These are phyloP conservation scores for Rhodotorula sp. DNA, from an alignment of 1,284 basidiomycete species.

Conservation along the genomic window DNA sequence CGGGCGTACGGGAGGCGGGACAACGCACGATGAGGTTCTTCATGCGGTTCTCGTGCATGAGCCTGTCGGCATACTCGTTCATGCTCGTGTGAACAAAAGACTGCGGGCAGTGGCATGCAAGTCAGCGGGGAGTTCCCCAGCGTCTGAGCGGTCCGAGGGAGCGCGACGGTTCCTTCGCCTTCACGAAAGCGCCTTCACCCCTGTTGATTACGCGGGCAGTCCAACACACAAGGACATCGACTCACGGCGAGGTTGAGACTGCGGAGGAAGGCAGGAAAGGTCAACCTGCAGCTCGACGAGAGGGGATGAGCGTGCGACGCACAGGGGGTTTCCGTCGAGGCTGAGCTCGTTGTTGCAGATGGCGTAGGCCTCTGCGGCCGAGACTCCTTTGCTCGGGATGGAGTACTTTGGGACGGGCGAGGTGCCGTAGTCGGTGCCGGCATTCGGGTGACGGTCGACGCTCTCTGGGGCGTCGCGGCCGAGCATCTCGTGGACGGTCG, in stretches of 20 bases:
- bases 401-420: slow-evolving; percentile 24
- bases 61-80: slow-evolving; percentile 12
- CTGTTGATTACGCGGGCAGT: background rate
- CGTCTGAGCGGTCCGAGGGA: too few relatives aligned
- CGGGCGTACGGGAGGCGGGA: too few relatives aligned
- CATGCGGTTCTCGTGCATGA: slow-evolving; percentile 13
- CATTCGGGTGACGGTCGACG: slow-evolving; percentile 52
- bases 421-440: slow-evolving; percentile 40
- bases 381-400: slow-evolving; percentile 10
- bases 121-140: background rate
- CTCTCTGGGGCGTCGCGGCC: slow-evolving; percentile 36
- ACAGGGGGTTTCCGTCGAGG: slow-evolving; percentile 70
- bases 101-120: too few relatives aligned
- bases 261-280: background rate
- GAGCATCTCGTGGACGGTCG: slow-evolving; percentile 7
- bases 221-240: too few relatives aligned
- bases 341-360: slow-evolving; percentile 80
- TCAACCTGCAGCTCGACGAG: background rate
- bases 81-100: slow-evolving; percentile 53
- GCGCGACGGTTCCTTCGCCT: too few relatives aligned
- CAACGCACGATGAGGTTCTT: slow-evolving; percentile 13
- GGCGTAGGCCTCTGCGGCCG: slow-evolving; percentile 61
- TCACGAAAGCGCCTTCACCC: too few relatives aligned
- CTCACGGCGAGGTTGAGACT: background rate
- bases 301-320: background rate